phyloP scores from a whole-genome alignment of 192 early-diverging fungal species.

The Allomyces macrogynus region DNA sequence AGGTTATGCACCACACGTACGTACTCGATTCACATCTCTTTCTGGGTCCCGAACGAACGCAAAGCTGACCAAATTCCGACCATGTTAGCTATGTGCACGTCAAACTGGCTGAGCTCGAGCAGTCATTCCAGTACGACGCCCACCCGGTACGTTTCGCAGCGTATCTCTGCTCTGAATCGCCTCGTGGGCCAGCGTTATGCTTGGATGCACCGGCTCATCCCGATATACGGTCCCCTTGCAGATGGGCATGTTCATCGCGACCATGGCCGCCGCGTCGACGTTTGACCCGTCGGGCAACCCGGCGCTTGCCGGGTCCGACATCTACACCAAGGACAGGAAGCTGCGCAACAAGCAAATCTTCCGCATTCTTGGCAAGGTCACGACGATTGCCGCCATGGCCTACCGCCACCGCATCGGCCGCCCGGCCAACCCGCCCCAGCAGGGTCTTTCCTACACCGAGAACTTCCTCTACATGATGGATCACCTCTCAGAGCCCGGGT shows the following conservation, averaged over 20 bases:
- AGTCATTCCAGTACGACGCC: conserved; percentile 39
- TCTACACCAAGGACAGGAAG: conserved; percentile 10
- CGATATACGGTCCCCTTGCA: too few relatives aligned
- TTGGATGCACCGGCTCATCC: too few relatives aligned
- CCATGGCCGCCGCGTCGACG: conserved; percentile 36
- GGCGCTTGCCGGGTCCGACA: conserved; percentile 27
- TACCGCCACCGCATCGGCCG: conserved; percentile 42
- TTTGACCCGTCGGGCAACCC: conserved; percentile 53
- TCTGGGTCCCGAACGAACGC: not conserved
- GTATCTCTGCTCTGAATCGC: too few relatives aligned
- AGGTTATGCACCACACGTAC: conserved; percentile 29
- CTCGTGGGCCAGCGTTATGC: too few relatives aligned
- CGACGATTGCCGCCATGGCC: conserved; percentile 36
- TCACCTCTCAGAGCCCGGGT: conserved; percentile 31
- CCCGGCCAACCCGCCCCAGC: conserved; percentile 15
- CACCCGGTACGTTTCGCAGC: conserved; percentile 20
- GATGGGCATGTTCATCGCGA: conserved; percentile 38
- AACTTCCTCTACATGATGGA: conserved; percentile 55
- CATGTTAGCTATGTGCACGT: conserved; percentile 16
- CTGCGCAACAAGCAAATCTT: conserved; percentile 30
- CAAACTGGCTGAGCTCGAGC: conserved; percentile 29
- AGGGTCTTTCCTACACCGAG: conserved; percentile 32
- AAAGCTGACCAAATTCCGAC: too few relatives aligned
- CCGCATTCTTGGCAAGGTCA: conserved; percentile 38
- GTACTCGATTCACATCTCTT: not conserved